These are phyloP conservation scores for Tulasnella sp. DNA, from an alignment of 768 basidiomycete species.

Conservation along the genomic window DNA sequence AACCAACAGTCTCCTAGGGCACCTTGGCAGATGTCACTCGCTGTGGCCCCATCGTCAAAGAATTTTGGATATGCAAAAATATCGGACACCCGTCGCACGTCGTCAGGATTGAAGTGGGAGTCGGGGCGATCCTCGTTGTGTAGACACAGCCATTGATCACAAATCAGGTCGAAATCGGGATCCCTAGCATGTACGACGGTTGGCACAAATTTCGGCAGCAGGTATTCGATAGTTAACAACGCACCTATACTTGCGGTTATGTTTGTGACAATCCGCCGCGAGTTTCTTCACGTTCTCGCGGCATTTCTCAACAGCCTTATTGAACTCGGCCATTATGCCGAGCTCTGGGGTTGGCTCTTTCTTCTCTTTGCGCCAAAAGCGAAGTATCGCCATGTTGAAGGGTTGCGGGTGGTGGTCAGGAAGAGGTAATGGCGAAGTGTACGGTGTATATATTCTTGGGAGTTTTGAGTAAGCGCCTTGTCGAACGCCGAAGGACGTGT, in stretches of 20 bases:
- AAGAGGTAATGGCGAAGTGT: background rate
- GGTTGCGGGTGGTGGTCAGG: background rate
- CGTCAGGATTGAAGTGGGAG: slow-evolving; percentile 44
- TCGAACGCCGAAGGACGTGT: background rate
- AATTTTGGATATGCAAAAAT: slow-evolving; percentile 58
- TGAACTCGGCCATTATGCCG: slow-evolving; percentile 51
- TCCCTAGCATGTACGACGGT: slow-evolving; percentile 47
- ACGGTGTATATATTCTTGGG: too few relatives aligned
- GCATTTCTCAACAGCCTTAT: slow-evolving; percentile 52
- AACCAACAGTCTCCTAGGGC: slow-evolving; percentile 59
- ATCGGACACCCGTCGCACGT: slow-evolving; percentile 53
- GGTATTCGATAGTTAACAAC: too few relatives aligned
- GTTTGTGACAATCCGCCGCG: slow-evolving; percentile 51
- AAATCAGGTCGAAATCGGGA: slow-evolving; percentile 58
- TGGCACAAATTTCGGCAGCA: slow-evolving; percentile 31
- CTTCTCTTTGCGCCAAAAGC: background rate
- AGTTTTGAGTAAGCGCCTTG: background rate
- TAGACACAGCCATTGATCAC: slow-evolving; percentile 49
- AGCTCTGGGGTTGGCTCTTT: slow-evolving; percentile 46
- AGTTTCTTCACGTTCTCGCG: slow-evolving; percentile 53
- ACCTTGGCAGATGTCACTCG: slow-evolving; percentile 56
- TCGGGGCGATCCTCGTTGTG: slow-evolving; percentile 44
- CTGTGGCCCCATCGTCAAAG: slow-evolving; percentile 51
- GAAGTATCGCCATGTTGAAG: background rate
- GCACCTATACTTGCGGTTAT: slow-evolving; percentile 58